These are phyloP conservation scores for Penicillium crustosum DNA, from an alignment of 2,329 filamentous ascomycete species.

Conservation along the genomic window DNA sequence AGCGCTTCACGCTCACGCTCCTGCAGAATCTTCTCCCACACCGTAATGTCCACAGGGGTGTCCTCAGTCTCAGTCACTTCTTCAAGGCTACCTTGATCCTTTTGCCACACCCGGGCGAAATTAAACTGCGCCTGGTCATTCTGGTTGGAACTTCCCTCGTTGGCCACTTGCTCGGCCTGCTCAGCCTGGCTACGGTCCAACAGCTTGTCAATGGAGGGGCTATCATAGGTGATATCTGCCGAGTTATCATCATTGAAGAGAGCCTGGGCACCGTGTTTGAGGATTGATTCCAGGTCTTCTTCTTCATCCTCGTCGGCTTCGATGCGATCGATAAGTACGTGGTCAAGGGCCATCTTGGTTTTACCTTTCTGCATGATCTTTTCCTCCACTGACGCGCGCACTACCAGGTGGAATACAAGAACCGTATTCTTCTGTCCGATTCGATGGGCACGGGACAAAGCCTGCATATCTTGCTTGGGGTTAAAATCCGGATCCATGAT, in stretches of 20 bases:
- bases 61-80: conserved; percentile 54
- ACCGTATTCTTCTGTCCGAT: conserved; percentile 97
- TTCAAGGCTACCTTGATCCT: conserved; percentile 68
- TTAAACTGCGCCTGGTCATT: conserved; percentile 77
- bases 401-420: conserved; percentile 91
- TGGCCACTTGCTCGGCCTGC: conserved; percentile 63
- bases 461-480: conserved; percentile 95
- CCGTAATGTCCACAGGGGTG: conserved; percentile 60
- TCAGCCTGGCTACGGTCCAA: conserved; percentile 84
- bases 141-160: not conserved
- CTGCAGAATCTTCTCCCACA: conserved; percentile 89
- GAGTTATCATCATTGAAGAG: conserved; percentile 74
- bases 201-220: conserved; percentile 78
- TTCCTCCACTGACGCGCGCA: conserved; percentile 83
- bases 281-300: conserved; percentile 81
- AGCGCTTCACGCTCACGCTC: conserved; percentile 76
- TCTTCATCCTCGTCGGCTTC: conserved; percentile 76
- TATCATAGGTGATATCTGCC: conserved; percentile 77
- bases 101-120: conserved; percentile 88
- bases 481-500: conserved; percentile 98
- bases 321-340: conserved; percentile 90
- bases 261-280: conserved; percentile 82
- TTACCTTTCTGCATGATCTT: conserved; percentile 94
- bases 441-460: conserved; percentile 87
- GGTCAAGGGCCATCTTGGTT: conserved; percentile 93